A percentile compares a stretch with the other conserved stretches of the same genome.
phyloP scores from a whole-genome alignment of 257 asterid species.

The Solanum chilense region DNA sequence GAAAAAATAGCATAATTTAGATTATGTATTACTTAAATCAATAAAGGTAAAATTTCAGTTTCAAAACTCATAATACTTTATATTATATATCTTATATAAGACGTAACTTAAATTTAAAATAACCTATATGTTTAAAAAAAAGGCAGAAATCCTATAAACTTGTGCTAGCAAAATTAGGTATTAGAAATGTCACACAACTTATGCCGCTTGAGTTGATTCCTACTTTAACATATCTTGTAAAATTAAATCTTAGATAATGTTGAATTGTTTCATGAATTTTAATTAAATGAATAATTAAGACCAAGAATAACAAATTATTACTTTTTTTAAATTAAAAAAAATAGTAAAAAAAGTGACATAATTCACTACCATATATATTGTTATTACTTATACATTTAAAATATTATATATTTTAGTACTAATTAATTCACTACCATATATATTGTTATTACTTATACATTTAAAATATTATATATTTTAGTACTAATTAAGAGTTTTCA shows the following conservation, averaged over 20 bases:
- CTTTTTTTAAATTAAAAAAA: no score
- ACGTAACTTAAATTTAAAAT: not conserved
- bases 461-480: no score
- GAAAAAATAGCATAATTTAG: not conserved
- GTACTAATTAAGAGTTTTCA: not conserved
- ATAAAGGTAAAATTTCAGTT: not conserved
- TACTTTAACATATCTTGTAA: no score
- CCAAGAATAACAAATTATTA: not conserved
- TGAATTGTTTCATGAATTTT: not conserved
- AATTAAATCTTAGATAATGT: not conserved
- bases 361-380: not conserved
- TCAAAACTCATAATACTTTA: not conserved
- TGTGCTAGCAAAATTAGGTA: not conserved
- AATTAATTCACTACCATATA: no score
- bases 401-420: no score
- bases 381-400: no score
- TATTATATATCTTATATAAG: no score
- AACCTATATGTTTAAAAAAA: no score
- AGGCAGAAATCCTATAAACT: not conserved
- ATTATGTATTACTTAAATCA: not conserved
- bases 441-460: no score
- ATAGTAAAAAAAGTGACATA: no score
- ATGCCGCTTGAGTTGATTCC: no score
- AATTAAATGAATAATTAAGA: not conserved
- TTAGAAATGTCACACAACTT: no score